Evolutionary conservation across 192 early-diverging fungal species (phyloP).

Genomic region (Anaeromyces robustus): DNA sequence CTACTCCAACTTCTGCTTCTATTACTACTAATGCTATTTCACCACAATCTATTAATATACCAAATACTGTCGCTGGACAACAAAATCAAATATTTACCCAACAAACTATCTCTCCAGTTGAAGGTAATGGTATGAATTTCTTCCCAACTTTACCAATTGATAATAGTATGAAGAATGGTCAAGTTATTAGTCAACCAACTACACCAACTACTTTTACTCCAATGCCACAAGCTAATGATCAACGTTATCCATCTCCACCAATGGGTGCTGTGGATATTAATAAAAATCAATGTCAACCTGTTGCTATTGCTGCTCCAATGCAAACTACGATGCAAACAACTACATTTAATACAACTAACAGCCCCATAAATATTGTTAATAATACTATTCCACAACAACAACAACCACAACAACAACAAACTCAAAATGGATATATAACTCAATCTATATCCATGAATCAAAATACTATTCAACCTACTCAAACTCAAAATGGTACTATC

Average conservation of each 20-base stretch:
- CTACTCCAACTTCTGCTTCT: slow-evolving; percentile 1
- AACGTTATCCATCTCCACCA: neutral
- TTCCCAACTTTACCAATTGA: neutral
- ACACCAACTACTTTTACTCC: neutral
- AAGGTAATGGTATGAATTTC: neutral
- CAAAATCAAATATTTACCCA: neutral
- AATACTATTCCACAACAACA: neutral
- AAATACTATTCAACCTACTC: neutral
- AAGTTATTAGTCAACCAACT: neutral
- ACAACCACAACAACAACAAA: too few species aligned
- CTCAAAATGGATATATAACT: neutral
- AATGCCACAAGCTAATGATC: neutral
- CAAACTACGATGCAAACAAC: neutral
- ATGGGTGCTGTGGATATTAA: neutral
- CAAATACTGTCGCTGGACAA: neutral
- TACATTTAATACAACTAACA: neutral
- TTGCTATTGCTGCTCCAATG: neutral
- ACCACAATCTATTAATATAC: neutral
- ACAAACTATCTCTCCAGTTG: neutral
- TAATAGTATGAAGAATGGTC: neutral
- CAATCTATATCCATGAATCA: neutral
- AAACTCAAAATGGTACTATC: neutral
- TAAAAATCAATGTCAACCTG: neutral
- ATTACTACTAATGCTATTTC: neutral
- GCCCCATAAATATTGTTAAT: neutral